Evolutionary conservation across 1,284 basidiomycete genomes (phyloP), one percentile per base, ranked within the genome.

Genomic region (Cutaneotrichosporon sp.): DNA sequence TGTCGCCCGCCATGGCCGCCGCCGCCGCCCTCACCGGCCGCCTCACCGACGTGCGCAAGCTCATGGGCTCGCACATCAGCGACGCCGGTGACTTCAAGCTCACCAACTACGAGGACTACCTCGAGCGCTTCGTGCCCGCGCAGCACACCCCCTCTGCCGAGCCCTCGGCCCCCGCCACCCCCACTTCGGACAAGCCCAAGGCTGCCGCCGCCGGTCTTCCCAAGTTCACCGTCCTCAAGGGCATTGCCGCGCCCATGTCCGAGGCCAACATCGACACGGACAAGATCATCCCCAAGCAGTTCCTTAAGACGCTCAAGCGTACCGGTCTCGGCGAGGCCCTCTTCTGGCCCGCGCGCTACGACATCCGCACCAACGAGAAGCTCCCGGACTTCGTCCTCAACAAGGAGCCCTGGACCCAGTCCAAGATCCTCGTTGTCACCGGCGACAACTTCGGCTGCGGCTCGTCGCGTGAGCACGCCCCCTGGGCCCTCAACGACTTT

Each of bases 401-500:
- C 82, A 87, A 88, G 64, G 84, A 87, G 60, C 93, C 92, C 3
- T 97, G 89, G 76, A 84, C 88, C 65, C 81, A 87, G 62, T 84
- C 93, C 13, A 90, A 86, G 79, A 91, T 97, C 65, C 83, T 97
- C 45, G 89, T 97, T 51, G 92, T 90, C 74, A 92, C 88, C 8
- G 94, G 91, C 38, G 85, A 86, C 72, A 97, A 97, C 84, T 97
- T 97, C 81, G 94, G 94, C 14, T 97, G 94, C 71, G 94, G 92
- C 36, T 93, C 88, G 77, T 95, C 89, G 74, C 89, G 91, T 67
- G 95, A 97, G 78, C 95, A 97, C 75, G 94, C 94, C 16, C 92
- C 93, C 1, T 97, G 94, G 94, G 93, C 93, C 77, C 82, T 97
- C 85, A 91, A 93, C 73, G 92, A 97, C 80, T 97, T 97, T 76